These are phyloP conservation scores for Onygenales sp. DNA, from an alignment of 2,329 filamentous ascomycete genomes.

Conservation along the genomic window DNA sequence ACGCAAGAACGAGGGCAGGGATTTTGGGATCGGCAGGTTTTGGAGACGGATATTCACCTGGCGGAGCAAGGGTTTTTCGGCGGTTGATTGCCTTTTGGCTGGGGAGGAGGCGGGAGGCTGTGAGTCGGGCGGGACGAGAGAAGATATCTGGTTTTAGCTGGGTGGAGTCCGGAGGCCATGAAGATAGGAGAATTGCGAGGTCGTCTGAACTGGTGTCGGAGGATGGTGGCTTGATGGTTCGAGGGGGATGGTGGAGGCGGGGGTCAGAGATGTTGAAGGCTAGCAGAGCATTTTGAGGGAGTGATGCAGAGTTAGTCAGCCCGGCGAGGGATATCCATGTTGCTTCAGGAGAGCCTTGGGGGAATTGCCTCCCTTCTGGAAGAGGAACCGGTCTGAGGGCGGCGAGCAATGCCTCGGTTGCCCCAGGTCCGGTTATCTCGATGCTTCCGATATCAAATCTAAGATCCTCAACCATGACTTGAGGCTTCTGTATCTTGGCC, in stretches of 20 bases:
- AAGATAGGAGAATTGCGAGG: constrained; percentile 52
- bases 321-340: constrained; percentile 34
- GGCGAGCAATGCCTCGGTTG: constrained; percentile 66
- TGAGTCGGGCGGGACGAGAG: constrained; percentile 55
- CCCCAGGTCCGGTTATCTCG: constrained; percentile 61
- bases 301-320: constrained; percentile 57
- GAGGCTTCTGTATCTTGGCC: constrained; percentile 53
- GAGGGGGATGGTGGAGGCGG: constrained; percentile 66
- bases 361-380: constrained; percentile 11
- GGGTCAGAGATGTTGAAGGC: constrained; percentile 70
- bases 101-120: constrained; percentile 57
- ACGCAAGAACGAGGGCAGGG: constrained; percentile 62
- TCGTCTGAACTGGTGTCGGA: constrained; percentile 26
- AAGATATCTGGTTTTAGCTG: constrained; percentile 50
- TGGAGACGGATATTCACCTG: constrained; percentile 53
- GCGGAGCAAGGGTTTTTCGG: constrained; percentile 54
- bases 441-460: constrained; percentile 66
- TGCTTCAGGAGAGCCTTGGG: constrained; percentile 23
- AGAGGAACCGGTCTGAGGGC: constrained; percentile 49
- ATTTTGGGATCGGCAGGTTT: constrained; percentile 61
- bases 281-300: constrained; percentile 62
- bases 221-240: constrained; percentile 37
- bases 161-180: constrained; percentile 56
- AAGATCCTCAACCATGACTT: constrained; percentile 54
- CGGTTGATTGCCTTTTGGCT: constrained; percentile 73